Conservation (phyloP, 805 yeast species). For the Wickerhamiella parazyma region DNA sequence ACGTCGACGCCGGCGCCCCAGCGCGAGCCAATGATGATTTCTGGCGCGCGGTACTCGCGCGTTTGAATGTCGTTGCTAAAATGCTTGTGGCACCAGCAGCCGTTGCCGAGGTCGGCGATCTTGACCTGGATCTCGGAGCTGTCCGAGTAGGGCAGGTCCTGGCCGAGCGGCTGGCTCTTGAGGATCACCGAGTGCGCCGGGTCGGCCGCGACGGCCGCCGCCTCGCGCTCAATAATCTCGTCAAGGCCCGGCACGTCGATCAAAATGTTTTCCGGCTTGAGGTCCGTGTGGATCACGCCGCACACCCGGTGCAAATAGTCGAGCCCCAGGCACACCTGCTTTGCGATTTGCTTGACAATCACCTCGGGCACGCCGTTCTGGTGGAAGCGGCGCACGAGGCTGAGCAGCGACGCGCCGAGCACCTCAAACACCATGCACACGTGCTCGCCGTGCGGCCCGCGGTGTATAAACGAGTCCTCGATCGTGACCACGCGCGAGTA, state of each 20-base stretch:
- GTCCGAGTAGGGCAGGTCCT: constrained; percentile 12
- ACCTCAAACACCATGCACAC: constrained; percentile 97
- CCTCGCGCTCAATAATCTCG: constrained; percentile 52
- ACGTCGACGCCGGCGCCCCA: constrained; percentile 96
- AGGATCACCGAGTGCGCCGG: constrained; percentile 19
- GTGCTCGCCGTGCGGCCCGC: constrained; percentile 86
- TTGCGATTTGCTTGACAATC: constrained; percentile 69
- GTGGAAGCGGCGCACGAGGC: constrained; percentile 63
- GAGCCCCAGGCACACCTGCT: constrained; percentile 58
- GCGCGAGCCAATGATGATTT: constrained; percentile 57
- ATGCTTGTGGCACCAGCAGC: constrained; percentile 69
- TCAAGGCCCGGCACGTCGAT: constrained; percentile 78
- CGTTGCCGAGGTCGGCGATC: constrained; percentile 88
- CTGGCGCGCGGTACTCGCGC: constrained; percentile 87
- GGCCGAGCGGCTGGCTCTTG: constrained; percentile 25
- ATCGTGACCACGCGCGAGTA: constrained; percentile 67
- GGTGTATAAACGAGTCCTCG: constrained; percentile 71
- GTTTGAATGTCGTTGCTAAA: constrained; percentile 86
- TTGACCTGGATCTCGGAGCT: constrained; percentile 39
- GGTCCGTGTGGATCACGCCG: constrained; percentile 62
- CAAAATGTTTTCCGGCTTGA: constrained; percentile 62
- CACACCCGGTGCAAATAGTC: constrained; percentile 60
- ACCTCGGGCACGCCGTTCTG: constrained; percentile 68
- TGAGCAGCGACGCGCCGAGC: constrained; percentile 81
- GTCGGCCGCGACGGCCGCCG: constrained; percentile 33